phyloP scores from a whole-genome alignment of 768 basidiomycete species.

The Xerocomus potaroensis region DNA sequence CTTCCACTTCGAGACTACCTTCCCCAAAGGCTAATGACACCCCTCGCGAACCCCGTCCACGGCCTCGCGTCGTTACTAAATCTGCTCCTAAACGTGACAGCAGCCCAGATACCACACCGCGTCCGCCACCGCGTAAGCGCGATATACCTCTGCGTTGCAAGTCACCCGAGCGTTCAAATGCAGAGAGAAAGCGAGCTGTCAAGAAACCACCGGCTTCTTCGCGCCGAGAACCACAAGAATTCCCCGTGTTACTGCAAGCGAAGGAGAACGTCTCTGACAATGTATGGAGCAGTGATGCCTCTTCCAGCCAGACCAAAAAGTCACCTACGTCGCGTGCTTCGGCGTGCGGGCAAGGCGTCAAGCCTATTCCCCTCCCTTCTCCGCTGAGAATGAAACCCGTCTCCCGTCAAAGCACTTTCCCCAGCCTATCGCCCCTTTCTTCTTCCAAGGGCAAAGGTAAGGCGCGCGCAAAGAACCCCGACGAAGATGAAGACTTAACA shows the following conservation, averaged over 20 bases:
- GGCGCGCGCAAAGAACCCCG: constrained; percentile 1
- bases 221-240: constrained; percentile 17
- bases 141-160: constrained; percentile 5
- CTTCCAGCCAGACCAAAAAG: constrained; percentile 12
- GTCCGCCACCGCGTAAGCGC: neutral
- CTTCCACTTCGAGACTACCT: constrained; percentile 5
- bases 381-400: constrained; percentile 11
- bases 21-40: neutral
- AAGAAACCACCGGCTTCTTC: constrained; percentile 16
- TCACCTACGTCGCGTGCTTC: constrained; percentile 6
- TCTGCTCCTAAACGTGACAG: neutral
- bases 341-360: neutral
- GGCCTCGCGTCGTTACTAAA: constrained; percentile 8
- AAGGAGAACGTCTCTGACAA: constrained; percentile 22
- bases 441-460: constrained; percentile 17
- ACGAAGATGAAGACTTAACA: neutral
- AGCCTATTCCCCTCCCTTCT: constrained; percentile 19
- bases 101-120: constrained; percentile 21
- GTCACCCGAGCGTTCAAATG: constrained; percentile 3
- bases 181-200: neutral
- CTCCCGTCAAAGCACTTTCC: constrained; percentile 18
- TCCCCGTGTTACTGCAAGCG: constrained; percentile 21
- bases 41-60: constrained; percentile 10
- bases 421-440: constrained; percentile 22
- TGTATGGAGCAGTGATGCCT: constrained; percentile 6